A percentile compares a stretch with the other conserved stretches of the same genome.
phyloP scores from a whole-genome alignment of 202 grass and related monocot species.

The Cymbopogon flexuosus region DNA sequence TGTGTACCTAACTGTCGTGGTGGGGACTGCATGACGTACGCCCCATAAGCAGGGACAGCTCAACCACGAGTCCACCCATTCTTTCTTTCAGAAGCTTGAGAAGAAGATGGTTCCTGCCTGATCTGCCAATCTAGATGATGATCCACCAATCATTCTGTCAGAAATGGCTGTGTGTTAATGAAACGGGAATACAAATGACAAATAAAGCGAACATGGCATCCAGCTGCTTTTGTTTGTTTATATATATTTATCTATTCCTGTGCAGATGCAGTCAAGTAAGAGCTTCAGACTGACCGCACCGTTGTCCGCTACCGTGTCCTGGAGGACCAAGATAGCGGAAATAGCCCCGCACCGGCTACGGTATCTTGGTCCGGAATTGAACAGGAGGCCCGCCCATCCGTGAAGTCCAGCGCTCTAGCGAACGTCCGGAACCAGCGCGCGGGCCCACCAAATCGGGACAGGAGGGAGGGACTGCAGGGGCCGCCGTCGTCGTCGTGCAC shows the following conservation, averaged over 20 bases:
- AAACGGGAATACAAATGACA: background rate
- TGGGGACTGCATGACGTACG: background rate
- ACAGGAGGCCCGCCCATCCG: too few species aligned
- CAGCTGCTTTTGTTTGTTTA: background rate
- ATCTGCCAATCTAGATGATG: background rate
- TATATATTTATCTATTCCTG: background rate
- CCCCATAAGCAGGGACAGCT: constrained; percentile 29
- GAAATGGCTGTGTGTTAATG: background rate
- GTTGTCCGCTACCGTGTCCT: too few species aligned
- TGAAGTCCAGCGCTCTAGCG: too few species aligned
- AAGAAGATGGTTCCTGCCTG: background rate
- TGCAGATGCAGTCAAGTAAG: background rate
- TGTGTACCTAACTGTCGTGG: constrained; percentile 7
- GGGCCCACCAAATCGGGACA: too few species aligned
- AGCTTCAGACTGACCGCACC: too few species aligned
- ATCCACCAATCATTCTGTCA: background rate
- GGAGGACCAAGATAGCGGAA: too few species aligned
- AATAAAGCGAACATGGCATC: background rate
- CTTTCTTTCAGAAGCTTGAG: background rate
- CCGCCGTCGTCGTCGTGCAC: too few species aligned
- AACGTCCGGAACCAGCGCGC: too few species aligned
- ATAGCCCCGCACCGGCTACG: too few species aligned
- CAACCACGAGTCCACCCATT: constrained; percentile 19
- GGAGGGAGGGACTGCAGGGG: too few species aligned
- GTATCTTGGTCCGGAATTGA: too few species aligned